These are phyloP conservation scores for Phialemoniopsis sp. DNA, from an alignment of 2,329 filamentous ascomycete genomes.

Conservation along the genomic window DNA sequence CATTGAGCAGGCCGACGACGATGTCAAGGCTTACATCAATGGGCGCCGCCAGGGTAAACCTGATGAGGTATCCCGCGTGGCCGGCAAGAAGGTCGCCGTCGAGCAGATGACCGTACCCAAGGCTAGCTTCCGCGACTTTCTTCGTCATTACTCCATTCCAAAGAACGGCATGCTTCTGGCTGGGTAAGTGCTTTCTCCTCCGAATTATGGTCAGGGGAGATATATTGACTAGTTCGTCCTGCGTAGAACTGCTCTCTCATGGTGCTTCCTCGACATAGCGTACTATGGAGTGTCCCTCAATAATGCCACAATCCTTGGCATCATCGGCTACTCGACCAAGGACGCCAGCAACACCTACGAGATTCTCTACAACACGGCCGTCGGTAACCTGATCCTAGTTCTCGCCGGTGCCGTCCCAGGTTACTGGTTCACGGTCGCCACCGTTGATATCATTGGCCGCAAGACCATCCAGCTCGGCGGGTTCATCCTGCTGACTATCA, in stretches of 20 bases:
- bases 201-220: background rate
- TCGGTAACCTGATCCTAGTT: conserved; percentile 76
- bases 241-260: conserved; percentile 77
- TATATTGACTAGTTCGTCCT: conserved; percentile 21
- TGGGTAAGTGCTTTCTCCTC: conserved; percentile 10
- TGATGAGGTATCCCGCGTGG: conserved; percentile 63
- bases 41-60: conserved; percentile 59
- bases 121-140: conserved; percentile 70
- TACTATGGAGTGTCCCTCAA: conserved; percentile 71
- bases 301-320: conserved; percentile 66
- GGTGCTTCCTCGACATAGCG: conserved; percentile 67
- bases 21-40: conserved; percentile 70
- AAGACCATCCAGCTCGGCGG: conserved; percentile 71
- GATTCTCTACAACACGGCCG: conserved; percentile 67
- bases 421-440: conserved; percentile 74
- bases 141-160: conserved; percentile 63
- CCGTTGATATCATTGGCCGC: conserved; percentile 67
- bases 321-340: conserved; percentile 66
- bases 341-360: conserved; percentile 56
- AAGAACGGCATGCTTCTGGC: conserved; percentile 63
- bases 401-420: conserved; percentile 76
- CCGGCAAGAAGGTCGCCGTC: conserved; percentile 48
- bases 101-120: conserved; percentile 60
- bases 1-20: conserved; percentile 67
- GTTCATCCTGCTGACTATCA: conserved; percentile 55